These are phyloP conservation scores for Rhypophila decipiens DNA, from an alignment of 495 filamentous ascomycete genomes.

Conservation along the genomic window DNA sequence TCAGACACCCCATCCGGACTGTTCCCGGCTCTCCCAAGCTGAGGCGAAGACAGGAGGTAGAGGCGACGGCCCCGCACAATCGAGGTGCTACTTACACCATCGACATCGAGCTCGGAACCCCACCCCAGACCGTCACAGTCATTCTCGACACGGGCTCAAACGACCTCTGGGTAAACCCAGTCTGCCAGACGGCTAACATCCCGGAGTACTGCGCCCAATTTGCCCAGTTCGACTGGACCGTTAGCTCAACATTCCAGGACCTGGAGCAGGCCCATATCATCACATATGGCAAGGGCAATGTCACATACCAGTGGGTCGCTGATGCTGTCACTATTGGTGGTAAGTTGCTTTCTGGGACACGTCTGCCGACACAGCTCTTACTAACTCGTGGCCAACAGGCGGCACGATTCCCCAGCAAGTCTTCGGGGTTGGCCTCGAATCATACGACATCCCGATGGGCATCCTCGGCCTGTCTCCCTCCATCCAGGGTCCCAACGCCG, in stretches of 20 bases:
- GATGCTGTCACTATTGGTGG: slow-evolving; percentile 34
- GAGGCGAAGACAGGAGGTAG: neutral
- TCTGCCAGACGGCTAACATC: slow-evolving; percentile 23
- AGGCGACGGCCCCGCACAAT: neutral
- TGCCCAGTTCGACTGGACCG: slow-evolving; percentile 26
- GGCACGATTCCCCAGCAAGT: slow-evolving; percentile 29
- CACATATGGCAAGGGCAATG: slow-evolving; percentile 35
- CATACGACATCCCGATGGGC: slow-evolving; percentile 47
- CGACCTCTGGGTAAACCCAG: slow-evolving; percentile 41
- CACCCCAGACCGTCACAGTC: slow-evolving; percentile 27
- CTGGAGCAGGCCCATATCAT: slow-evolving; percentile 18
- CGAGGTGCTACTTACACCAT: slow-evolving; percentile 9
- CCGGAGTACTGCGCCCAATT: slow-evolving; percentile 18
- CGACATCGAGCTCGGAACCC: slow-evolving; percentile 14
- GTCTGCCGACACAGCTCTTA: neutral
- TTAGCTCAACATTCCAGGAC: slow-evolving; percentile 25
- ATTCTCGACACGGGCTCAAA: slow-evolving; percentile 41
- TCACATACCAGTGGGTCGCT: slow-evolving; percentile 31
- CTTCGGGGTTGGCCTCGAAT: slow-evolving; percentile 35
- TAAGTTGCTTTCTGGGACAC: slow-evolving; percentile 16
- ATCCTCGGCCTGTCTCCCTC: slow-evolving; percentile 65
- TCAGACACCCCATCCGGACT: slow-evolving; percentile 8
- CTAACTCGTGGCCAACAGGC: slow-evolving; percentile 8
- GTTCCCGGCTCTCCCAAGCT: slow-evolving; percentile 6
- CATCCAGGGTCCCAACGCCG: slow-evolving; percentile 32